Evolutionary conservation across 2,329 filamentous ascomycete genomes (phyloP).

Genomic region (Calycina herbarum): DNA sequence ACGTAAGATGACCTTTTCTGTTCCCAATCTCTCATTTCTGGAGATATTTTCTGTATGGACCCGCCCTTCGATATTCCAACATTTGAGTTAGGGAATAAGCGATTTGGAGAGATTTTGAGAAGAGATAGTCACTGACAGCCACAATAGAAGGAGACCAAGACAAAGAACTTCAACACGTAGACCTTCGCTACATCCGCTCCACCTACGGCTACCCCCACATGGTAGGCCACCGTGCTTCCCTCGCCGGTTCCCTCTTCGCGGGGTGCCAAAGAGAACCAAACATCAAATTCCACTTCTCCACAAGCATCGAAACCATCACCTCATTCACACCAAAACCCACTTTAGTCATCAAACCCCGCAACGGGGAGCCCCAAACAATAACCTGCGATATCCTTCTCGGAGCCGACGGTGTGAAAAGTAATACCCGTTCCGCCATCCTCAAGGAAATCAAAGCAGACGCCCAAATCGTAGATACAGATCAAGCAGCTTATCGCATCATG

Average conservation of each 20-base stretch:
- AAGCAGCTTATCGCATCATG: conserved; percentile 80
- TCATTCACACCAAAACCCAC: conserved; percentile 59
- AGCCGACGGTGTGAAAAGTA: conserved; percentile 57
- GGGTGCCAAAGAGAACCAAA: conserved; percentile 63
- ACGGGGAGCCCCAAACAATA: conserved; percentile 49
- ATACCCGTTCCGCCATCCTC: conserved; percentile 54
- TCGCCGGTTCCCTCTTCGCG: conserved; percentile 68
- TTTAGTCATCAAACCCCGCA: conserved; percentile 59
- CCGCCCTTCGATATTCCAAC: background rate
- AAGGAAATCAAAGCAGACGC: conserved; percentile 43
- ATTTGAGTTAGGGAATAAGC: background rate
- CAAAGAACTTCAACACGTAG: conserved; percentile 68
- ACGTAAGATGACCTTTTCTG: conserved; percentile 43
- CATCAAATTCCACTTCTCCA: conserved; percentile 70
- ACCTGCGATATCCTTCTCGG: conserved; percentile 55
- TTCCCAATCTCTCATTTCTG: background rate
- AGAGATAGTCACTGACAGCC: background rate
- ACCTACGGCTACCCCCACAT: conserved; percentile 77
- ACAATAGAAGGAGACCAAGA: conserved; percentile 63
- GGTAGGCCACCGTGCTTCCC: conserved; percentile 73
- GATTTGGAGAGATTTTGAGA: background rate
- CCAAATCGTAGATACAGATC: conserved; percentile 66
- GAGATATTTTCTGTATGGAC: conserved; percentile 6
- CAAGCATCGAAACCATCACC: conserved; percentile 54
- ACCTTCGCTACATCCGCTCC: conserved; percentile 64